These are phyloP conservation scores for Thalia dealbata DNA, from an alignment of 176 grass and related monocot species.

Conservation along the genomic window DNA sequence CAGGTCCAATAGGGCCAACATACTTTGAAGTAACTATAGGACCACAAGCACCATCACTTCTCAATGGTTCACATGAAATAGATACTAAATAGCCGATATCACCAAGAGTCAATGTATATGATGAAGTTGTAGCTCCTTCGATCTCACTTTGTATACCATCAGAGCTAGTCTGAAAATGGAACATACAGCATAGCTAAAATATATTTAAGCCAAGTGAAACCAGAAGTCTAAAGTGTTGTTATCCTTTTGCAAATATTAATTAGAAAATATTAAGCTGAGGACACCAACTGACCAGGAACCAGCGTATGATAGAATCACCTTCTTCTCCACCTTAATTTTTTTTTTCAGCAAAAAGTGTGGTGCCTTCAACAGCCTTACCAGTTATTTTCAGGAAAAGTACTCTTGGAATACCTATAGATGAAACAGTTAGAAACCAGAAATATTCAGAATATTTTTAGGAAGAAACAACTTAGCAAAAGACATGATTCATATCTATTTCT, in stretches of 20 bases:
- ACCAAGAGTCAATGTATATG: constrained; percentile 60
- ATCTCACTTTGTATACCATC: constrained; percentile 67
- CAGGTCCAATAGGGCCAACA: constrained; percentile 74
- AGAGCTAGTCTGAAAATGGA: constrained; percentile 45
- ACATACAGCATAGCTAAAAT: constrained; percentile 11
- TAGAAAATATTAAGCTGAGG: constrained; percentile 6
- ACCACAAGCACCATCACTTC: constrained; percentile 70
- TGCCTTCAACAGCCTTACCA: constrained; percentile 63
- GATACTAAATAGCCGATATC: constrained; percentile 68
- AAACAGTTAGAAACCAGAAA: neutral
- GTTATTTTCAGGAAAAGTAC: constrained; percentile 62
- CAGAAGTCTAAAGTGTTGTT: neutral
- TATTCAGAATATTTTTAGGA: neutral
- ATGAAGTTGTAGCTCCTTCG: constrained; percentile 46
- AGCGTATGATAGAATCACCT: constrained; percentile 69
- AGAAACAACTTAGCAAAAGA: neutral
- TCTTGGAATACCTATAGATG: constrained; percentile 47
- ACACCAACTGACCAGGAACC: constrained; percentile 65
- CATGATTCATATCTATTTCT: neutral
- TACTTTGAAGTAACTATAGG: constrained; percentile 57
- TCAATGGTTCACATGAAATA: constrained; percentile 72
- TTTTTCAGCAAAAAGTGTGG: constrained; percentile 52
- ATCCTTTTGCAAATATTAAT: neutral
- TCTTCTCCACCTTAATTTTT: constrained; percentile 96
- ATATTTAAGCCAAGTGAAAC: neutral